phyloP scores from a whole-genome alignment of 305 asterid genomes.

The Fraxinus latifolia region DNA sequence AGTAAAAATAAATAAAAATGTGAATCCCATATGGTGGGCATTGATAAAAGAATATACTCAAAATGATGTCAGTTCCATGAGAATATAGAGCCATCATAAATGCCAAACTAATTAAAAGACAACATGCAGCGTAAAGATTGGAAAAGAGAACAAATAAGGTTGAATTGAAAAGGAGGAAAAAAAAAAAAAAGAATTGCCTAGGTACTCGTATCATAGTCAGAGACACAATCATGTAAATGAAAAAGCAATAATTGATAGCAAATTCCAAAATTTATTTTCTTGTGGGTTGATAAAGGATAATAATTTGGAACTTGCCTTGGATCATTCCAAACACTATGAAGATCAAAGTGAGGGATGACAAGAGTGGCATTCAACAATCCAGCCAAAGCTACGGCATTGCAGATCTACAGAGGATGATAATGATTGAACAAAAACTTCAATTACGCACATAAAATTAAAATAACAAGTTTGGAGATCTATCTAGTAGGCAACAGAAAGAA shows the following conservation, averaged over 20 bases:
- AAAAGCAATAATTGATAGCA: background rate
- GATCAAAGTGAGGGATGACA: constrained; percentile 72
- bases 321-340: constrained; percentile 82
- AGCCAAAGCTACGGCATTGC: constrained; percentile 91
- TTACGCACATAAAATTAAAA: background rate
- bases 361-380: constrained; percentile 73
- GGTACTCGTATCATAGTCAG: background rate
- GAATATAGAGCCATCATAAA: background rate
- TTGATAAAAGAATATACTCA: background rate
- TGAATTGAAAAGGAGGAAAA: background rate
- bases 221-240: background rate
- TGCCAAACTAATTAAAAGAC: background rate
- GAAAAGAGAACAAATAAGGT: background rate
- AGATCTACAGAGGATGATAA: constrained; percentile 46
- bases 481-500: background rate
- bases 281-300: background rate
- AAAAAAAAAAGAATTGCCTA: background rate
- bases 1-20: background rate
- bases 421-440: background rate
- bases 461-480: background rate
- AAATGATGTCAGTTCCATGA: background rate
- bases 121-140: background rate
- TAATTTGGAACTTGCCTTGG: constrained; percentile 50
- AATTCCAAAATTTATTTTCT: background rate
- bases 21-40: background rate